phyloP scores from a whole-genome alignment of 2,329 filamentous ascomycete species.

The Tolypocladium nubicola region DNA sequence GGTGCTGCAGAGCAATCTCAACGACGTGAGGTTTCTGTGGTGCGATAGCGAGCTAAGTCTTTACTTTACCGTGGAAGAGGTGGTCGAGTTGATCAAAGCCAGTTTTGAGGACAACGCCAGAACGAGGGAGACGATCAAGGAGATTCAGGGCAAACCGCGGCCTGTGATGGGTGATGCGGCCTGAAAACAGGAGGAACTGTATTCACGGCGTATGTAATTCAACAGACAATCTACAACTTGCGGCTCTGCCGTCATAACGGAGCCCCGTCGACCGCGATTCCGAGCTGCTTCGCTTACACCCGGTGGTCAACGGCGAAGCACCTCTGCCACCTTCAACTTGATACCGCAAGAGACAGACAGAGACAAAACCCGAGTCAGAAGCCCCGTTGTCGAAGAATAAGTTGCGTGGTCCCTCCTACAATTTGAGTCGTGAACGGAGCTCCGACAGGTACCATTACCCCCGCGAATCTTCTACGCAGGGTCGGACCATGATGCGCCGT shows the following conservation, averaged over 20 bases:
- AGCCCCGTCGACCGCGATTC: background rate
- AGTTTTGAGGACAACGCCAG: slow-evolving; percentile 55
- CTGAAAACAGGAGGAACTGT: background rate
- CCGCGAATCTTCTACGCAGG: too few relatives aligned
- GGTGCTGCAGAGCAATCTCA: slow-evolving; percentile 55
- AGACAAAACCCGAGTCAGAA: background rate
- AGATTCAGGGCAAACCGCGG: slow-evolving; percentile 42
- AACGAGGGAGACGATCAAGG: slow-evolving; percentile 45
- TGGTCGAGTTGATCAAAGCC: slow-evolving; percentile 49
- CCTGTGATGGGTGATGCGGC: slow-evolving; percentile 17
- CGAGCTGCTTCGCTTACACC: background rate
- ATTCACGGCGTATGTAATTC: background rate
- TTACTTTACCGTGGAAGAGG: slow-evolving; percentile 50
- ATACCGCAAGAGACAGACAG: background rate
- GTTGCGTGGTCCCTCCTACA: too few relatives aligned
- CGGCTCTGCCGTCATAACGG: background rate
- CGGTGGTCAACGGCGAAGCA: background rate
- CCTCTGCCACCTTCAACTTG: background rate
- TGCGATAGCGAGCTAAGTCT: slow-evolving; percentile 54
- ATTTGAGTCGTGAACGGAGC: too few relatives aligned
- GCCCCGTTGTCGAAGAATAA: background rate
- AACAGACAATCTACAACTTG: background rate
- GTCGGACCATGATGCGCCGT: too few relatives aligned
- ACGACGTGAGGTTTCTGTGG: slow-evolving; percentile 54
- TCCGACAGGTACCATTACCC: too few relatives aligned